Percentiles rank a stretch among this genome's conserved stretches.
Conservation (phyloP, 352 stramenopile genomes). For the Globisporangium spiculum region DNA sequence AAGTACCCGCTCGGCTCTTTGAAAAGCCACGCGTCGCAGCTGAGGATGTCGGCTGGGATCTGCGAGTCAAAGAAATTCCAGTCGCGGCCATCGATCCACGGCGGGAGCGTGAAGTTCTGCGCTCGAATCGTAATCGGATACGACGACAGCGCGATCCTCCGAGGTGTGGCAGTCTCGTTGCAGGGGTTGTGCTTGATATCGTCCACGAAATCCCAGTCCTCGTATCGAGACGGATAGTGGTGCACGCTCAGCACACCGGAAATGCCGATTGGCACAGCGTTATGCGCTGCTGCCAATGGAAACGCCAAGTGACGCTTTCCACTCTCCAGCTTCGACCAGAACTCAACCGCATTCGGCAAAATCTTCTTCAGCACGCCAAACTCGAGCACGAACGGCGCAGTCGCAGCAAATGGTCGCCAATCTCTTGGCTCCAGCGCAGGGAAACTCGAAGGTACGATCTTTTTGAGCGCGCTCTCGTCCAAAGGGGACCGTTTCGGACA, state of each 20-base stretch:
- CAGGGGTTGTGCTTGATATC: constrained; percentile 78
- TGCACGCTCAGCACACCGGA: constrained; percentile 72
- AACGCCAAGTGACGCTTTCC: constrained; percentile 66
- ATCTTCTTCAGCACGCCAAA: constrained; percentile 44
- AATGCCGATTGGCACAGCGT: constrained; percentile 50
- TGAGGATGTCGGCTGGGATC: constrained; percentile 60
- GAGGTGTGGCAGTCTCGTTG: constrained; percentile 29
- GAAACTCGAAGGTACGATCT: constrained; percentile 42
- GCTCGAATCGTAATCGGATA: constrained; percentile 76
- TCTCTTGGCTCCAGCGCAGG: constrained; percentile 41
- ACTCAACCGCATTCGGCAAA: constrained; percentile 41
- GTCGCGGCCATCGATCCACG: constrained; percentile 73
- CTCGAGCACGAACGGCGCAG: constrained; percentile 71
- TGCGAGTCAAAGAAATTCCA: constrained; percentile 72
- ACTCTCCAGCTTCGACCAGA: constrained; percentile 48
- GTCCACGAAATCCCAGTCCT: constrained; percentile 88
- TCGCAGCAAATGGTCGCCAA: constrained; percentile 71
- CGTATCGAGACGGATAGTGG: constrained; percentile 77
- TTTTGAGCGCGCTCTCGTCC: constrained; percentile 27
- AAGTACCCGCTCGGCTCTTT: constrained; percentile 47
- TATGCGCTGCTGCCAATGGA: constrained; percentile 65
- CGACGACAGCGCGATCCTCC: constrained; percentile 51
- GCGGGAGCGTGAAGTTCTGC: constrained; percentile 67
- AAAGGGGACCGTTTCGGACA: constrained; percentile 51
- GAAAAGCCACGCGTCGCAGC: constrained; percentile 75